A percentile compares a stretch with the other conserved stretches of the same genome.
These are phyloP conservation scores for Stephania japonica DNA, from an alignment of 164 flowering plant species.

Conservation along the genomic window DNA sequence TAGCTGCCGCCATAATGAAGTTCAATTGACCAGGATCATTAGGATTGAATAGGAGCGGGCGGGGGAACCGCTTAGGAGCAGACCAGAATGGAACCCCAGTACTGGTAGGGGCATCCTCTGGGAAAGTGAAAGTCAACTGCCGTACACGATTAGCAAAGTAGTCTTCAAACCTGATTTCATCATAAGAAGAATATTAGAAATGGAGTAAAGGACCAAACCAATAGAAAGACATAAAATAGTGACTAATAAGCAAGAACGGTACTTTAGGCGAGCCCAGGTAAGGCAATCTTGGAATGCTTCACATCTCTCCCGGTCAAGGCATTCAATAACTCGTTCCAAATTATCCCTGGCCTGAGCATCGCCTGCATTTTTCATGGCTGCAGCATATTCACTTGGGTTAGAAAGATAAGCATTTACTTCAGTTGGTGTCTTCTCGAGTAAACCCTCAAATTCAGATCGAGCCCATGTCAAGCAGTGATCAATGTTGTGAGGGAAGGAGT, in stretches of 20 bases:
- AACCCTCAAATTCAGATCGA: conserved; percentile 86
- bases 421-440: conserved; percentile 88
- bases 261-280: conserved; percentile 83
- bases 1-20: conserved; percentile 63
- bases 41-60: conserved; percentile 52
- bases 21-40: conserved; percentile 51
- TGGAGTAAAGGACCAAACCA: neutral
- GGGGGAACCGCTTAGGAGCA: conserved; percentile 82
- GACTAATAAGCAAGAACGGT: conserved; percentile 10
- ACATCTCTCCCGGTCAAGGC: conserved; percentile 69
- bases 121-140: conserved; percentile 78
- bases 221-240: neutral
- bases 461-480: conserved; percentile 97
- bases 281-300: conserved; percentile 75
- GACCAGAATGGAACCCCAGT: conserved; percentile 85
- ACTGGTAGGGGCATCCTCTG: conserved; percentile 74
- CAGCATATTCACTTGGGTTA: conserved; percentile 56
- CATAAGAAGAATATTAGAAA: conserved; percentile 9
- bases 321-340: conserved; percentile 74
- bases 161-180: conserved; percentile 64
- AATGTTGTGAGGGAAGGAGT: conserved; percentile 88
- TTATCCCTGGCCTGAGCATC: conserved; percentile 86
- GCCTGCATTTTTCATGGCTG: conserved; percentile 61
- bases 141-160: conserved; percentile 70
- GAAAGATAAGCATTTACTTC: conserved; percentile 75